phyloP scores from a whole-genome alignment of 495 filamentous ascomycete genomes.

The Parathielavia hyrcaniae region DNA sequence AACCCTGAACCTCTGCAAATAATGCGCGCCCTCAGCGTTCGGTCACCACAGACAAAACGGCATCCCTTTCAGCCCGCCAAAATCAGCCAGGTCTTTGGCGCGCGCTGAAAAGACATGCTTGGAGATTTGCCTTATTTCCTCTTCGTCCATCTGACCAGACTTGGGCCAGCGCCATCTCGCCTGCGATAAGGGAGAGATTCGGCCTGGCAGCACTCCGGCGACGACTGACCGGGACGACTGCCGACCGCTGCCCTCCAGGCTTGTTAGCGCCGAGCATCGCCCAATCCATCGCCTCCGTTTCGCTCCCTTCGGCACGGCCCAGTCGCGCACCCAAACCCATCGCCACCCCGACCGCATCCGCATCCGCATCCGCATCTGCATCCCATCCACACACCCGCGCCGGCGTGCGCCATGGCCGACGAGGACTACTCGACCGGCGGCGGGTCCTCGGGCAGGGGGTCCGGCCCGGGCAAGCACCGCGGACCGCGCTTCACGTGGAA shows the following conservation, averaged over 20 bases:
- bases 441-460: conserved; percentile 14
- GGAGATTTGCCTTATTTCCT: not conserved
- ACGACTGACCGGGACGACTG: too few relatives aligned
- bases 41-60: conserved; percentile 15
- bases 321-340: not conserved
- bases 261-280: not conserved
- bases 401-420: conserved; percentile 30
- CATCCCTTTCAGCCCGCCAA: not conserved
- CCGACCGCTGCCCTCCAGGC: too few relatives aligned
- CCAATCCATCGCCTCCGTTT: conserved; percentile 15
- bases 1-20: conserved; percentile 6
- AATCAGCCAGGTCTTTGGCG: not conserved
- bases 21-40: conserved; percentile 5
- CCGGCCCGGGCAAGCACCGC: conserved; percentile 35
- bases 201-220: not conserved
- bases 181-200: not conserved
- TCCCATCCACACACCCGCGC: too few relatives aligned
- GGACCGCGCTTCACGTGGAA: conserved; percentile 50
- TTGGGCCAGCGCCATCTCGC: not conserved
- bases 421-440: conserved; percentile 28
- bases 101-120: conserved; percentile 2
- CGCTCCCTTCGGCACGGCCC: conserved; percentile 12
- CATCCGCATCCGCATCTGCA: conserved; percentile 2
- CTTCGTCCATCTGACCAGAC: not conserved
- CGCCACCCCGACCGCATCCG: not conserved